These are phyloP conservation scores for Solanum hybrid DNA, from an alignment of 305 asterid species.

Conservation along the genomic window DNA sequence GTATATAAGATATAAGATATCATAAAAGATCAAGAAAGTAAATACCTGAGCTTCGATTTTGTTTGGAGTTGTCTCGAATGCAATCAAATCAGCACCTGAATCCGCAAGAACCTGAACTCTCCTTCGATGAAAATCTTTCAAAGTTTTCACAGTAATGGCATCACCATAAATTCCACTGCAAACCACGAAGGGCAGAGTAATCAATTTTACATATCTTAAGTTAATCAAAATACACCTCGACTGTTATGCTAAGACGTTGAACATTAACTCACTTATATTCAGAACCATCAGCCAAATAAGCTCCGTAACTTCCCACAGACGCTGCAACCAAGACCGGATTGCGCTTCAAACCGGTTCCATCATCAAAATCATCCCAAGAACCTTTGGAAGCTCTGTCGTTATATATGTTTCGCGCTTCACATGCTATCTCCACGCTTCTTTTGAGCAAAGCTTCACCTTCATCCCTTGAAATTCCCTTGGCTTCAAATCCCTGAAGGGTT, in stretches of 20 bases:
- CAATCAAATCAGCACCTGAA: conserved; percentile 71
- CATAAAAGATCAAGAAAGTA: neutral
- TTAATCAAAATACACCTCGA: neutral
- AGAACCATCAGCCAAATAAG: conserved; percentile 78
- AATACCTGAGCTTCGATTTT: conserved; percentile 63
- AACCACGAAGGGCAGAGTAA: neutral
- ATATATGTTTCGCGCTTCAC: conserved; percentile 60
- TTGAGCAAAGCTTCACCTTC: conserved; percentile 55
- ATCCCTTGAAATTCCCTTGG: conserved; percentile 47
- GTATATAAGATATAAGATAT: neutral
- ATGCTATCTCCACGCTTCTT: conserved; percentile 59
- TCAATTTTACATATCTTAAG: neutral
- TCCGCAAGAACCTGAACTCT: conserved; percentile 67
- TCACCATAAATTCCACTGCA: conserved; percentile 69
- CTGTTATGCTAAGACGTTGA: neutral
- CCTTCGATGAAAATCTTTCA: conserved; percentile 74
- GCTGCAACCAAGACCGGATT: conserved; percentile 66
- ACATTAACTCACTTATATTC: conserved; percentile 47
- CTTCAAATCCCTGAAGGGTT: conserved; percentile 77
- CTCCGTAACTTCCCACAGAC: conserved; percentile 83
- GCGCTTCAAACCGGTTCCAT: conserved; percentile 5
- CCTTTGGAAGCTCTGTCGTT: conserved; percentile 41
- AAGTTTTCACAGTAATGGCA: conserved; percentile 23
- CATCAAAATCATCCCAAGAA: conserved; percentile 26
- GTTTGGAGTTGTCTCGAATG: conserved; percentile 81